Percentiles rank a stretch among this genome's conserved stretches.
Conservation (phyloP, 345 rosid species). For the Eucalyptus sideroxylon region DNA sequence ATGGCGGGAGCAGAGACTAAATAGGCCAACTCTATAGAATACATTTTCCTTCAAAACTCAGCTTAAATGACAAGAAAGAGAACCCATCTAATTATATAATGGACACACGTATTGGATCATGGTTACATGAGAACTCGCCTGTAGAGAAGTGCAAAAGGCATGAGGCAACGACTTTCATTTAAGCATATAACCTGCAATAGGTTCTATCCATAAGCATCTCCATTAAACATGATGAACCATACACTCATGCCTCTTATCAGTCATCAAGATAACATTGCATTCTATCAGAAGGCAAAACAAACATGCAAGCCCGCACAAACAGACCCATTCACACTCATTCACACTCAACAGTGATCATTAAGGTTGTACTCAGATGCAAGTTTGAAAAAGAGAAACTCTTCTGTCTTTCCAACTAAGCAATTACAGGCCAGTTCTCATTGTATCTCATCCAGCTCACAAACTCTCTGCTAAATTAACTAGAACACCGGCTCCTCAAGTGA, state of each 20-base stretch:
- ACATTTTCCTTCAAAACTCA: not conserved
- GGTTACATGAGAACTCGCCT: not conserved
- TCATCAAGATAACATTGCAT: not conserved
- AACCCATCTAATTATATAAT: accelerated
- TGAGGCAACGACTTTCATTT: not conserved
- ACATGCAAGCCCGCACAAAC: not conserved
- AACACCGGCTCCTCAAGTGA: not conserved
- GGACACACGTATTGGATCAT: not conserved
- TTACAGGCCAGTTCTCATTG: not conserved
- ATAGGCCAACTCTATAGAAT: not conserved
- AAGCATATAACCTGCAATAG: not conserved
- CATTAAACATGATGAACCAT: not conserved
- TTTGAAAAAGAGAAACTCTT: not conserved
- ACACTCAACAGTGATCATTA: not conserved
- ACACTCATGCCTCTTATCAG: not conserved
- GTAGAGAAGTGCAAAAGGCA: not conserved
- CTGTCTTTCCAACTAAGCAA: not conserved
- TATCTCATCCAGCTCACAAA: not conserved
- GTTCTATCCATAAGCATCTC: not conserved
- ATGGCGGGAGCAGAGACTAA: not conserved
- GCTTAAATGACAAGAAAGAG: not conserved
- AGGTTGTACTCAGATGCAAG: not conserved
- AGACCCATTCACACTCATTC: not conserved
- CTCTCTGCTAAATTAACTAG: not conserved
- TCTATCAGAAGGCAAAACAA: not conserved